These are phyloP conservation scores for grape (Vitis vinifera) DNA, from an alignment of 164 flowering plant genomes.

Conservation along the genomic window DNA sequence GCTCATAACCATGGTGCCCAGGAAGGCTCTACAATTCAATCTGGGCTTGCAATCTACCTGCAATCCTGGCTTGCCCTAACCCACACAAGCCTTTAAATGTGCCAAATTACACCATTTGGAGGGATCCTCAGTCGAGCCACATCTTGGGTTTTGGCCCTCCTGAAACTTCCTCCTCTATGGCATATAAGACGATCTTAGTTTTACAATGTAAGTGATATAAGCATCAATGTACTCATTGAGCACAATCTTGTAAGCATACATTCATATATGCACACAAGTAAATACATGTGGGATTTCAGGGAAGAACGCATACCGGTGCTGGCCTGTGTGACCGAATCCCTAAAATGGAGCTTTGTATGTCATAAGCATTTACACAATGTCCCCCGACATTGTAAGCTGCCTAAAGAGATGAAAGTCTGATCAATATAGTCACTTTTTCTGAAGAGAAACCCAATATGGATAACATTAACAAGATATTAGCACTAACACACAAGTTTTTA, in stretches of 20 bases:
- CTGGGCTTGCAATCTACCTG: too few relatives aligned
- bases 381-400: slow-evolving; percentile 83
- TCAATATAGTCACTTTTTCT: not conserved
- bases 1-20: too few relatives aligned
- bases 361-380: slow-evolving; percentile 45
- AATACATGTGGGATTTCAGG: not conserved
- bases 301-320: slow-evolving; percentile 41
- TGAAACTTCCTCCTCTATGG: too few relatives aligned
- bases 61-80: too few relatives aligned
- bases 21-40: too few relatives aligned
- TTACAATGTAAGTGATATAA: too few relatives aligned
- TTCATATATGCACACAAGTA: not conserved
- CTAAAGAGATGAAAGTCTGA: slow-evolving; percentile 29
- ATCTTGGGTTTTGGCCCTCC: too few relatives aligned
- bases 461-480: not conserved
- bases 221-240: too few relatives aligned
- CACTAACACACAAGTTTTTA: slow-evolving; percentile 3
- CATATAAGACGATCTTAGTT: not conserved
- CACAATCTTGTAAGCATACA: too few relatives aligned
- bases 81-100: too few relatives aligned
- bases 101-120: too few relatives aligned
- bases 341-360: slow-evolving; percentile 54
- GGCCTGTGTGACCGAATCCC: slow-evolving; percentile 47
- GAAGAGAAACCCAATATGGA: not conserved
- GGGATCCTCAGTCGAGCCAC: too few relatives aligned